These are phyloP conservation scores for Candida awuae DNA, from an alignment of 805 yeast genomes.

Conservation along the genomic window DNA sequence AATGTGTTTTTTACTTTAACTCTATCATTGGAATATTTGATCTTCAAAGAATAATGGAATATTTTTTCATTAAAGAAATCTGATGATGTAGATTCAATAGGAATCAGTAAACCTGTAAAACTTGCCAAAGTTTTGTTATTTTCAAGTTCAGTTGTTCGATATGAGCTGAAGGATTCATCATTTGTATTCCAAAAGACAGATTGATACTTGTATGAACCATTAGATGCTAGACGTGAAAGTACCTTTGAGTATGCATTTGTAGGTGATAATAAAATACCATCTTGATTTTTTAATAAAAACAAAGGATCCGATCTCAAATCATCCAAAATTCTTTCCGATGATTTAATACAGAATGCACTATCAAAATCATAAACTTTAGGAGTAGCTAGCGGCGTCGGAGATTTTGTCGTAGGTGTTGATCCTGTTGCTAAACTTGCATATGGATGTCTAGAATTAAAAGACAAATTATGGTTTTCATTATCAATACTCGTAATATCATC, in stretches of 20 bases:
- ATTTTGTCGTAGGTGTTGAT: too few relatives aligned
- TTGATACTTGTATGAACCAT: conserved; percentile 10
- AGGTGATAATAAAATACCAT: conserved; percentile 24
- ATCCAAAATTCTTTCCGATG: conserved; percentile 59
- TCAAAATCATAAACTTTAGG: conserved; percentile 17
- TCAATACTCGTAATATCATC: too few relatives aligned
- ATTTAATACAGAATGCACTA: conserved; percentile 39
- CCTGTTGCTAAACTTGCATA: too few relatives aligned
- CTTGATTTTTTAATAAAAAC: conserved; percentile 22
- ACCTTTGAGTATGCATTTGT: conserved; percentile 31
- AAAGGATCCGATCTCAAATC: conserved; percentile 44
- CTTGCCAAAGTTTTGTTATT: neutral
- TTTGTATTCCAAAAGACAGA: conserved; percentile 14
- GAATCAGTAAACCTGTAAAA: conserved; percentile 23
- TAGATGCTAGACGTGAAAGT: conserved; percentile 2
- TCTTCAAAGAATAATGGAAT: conserved; percentile 24
- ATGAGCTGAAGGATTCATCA: conserved; percentile 1
- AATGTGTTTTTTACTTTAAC: conserved; percentile 20
- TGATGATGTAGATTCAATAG: conserved; percentile 12
- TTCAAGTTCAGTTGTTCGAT: neutral
- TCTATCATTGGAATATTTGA: conserved; percentile 17
- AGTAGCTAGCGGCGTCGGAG: too few relatives aligned
- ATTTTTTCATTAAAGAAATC: conserved; percentile 15
- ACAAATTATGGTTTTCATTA: too few relatives aligned
- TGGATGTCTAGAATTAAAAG: too few relatives aligned